Conservation (phyloP, 1,139 yeast genomes). For the Saccharomyces hybrid region DNA sequence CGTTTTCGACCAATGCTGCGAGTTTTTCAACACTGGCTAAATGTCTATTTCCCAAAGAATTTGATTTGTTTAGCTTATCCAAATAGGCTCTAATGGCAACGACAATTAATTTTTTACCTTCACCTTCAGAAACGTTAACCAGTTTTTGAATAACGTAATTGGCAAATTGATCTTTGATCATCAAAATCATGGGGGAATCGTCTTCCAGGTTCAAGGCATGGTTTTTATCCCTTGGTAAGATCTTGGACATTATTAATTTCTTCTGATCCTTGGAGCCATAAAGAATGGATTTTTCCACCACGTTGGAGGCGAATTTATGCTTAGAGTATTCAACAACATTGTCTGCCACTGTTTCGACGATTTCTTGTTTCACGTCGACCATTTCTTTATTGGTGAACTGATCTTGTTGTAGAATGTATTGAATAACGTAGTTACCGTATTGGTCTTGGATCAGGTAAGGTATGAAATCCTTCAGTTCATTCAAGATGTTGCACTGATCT, state of each 20-base stretch:
- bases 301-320: slow-evolving; percentile 96
- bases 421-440: slow-evolving; percentile 95
- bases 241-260: slow-evolving; percentile 43
- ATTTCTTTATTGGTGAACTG: slow-evolving; percentile 13
- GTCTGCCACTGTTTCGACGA: slow-evolving; percentile 43
- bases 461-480: slow-evolving; percentile 65
- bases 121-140: slow-evolving; percentile 70
- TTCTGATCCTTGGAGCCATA: slow-evolving; percentile 62
- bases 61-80: slow-evolving; percentile 28
- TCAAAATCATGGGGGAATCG: slow-evolving; percentile 59
- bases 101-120: slow-evolving; percentile 56
- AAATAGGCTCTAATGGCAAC: slow-evolving; percentile 52
- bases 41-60: slow-evolving; percentile 46
- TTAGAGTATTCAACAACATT: slow-evolving; percentile 77
- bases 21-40: slow-evolving; percentile 80
- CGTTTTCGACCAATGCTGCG: slow-evolving; percentile 36
- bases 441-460: slow-evolving; percentile 85
- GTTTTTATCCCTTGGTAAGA: slow-evolving; percentile 32
- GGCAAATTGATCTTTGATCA: slow-evolving; percentile 98
- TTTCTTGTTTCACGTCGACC: slow-evolving; percentile 41
- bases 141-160: slow-evolving; percentile 93
- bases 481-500: slow-evolving; percentile 59
- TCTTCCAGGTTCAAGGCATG: slow-evolving; percentile 42
- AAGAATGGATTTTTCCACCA: slow-evolving; percentile 86
- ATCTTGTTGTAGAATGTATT: slow-evolving; percentile 76